Conservation (phyloP, 805 yeast species). For the Candida krabiensis region DNA sequence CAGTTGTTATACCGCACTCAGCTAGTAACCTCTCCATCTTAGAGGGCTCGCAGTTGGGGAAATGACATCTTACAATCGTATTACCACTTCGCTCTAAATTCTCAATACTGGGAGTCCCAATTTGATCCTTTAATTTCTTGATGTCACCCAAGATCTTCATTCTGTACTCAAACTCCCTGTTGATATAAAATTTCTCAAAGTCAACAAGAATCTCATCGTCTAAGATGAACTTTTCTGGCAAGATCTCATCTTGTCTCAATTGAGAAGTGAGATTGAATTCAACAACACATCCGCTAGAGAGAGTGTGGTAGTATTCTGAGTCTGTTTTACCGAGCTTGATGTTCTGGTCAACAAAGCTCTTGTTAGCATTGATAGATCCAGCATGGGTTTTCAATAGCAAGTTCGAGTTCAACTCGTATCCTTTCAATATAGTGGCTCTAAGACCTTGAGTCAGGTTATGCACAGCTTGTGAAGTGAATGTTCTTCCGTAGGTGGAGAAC, state of each 20-base stretch:
- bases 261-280: slow-evolving; percentile 50
- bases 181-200: slow-evolving; percentile 33
- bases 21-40: slow-evolving; percentile 56
- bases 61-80: slow-evolving; percentile 47
- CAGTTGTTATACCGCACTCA: slow-evolving; percentile 61
- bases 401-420: slow-evolving; percentile 29
- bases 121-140: slow-evolving; percentile 20
- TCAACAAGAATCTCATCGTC: slow-evolving; percentile 44
- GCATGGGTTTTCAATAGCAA: slow-evolving; percentile 16
- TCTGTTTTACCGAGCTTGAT: slow-evolving; percentile 37
- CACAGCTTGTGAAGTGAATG: slow-evolving; percentile 55
- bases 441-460: slow-evolving; percentile 53
- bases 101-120: slow-evolving; percentile 48
- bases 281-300: slow-evolving; percentile 48
- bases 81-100: slow-evolving; percentile 41
- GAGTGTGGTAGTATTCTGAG: slow-evolving; percentile 20
- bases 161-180: slow-evolving; percentile 18
- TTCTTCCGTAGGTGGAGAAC: slow-evolving; percentile 38
- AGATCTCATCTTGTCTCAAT: slow-evolving; percentile 4
- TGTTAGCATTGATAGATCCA: slow-evolving; percentile 23
- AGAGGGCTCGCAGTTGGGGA: slow-evolving; percentile 66
- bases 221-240: slow-evolving; percentile 39
- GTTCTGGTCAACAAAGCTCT: slow-evolving; percentile 31
- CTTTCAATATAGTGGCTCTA: slow-evolving; percentile 36
- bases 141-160: slow-evolving; percentile 20